phyloP scores from a whole-genome alignment of 306 rosid species.

The Prinsepia uniflora region DNA sequence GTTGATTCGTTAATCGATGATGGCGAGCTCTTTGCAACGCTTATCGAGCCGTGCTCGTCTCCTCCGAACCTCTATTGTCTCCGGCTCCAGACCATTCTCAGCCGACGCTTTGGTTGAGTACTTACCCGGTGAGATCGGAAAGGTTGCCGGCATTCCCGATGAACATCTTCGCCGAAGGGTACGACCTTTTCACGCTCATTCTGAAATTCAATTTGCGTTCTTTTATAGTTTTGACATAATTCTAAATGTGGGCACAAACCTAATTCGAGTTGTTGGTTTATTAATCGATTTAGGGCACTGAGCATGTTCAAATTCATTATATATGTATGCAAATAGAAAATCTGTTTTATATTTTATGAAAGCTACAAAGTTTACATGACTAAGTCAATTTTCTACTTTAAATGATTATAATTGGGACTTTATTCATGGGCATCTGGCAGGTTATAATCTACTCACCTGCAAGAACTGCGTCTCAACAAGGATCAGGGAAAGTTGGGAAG shows the following conservation, averaged over 20 bases:
- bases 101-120: conserved; percentile 59
- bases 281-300: conserved; percentile 11
- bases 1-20: conserved; percentile 28
- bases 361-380: neutral
- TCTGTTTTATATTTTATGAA: neutral
- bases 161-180: conserved; percentile 86
- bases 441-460: conserved; percentile 96
- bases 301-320: neutral
- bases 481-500: conserved; percentile 90
- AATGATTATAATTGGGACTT: neutral
- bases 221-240: neutral
- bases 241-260: neutral
- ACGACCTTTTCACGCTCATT: neutral
- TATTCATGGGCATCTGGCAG: conserved; percentile 30
- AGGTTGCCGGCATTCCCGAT: conserved; percentile 85
- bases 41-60: conserved; percentile 43
- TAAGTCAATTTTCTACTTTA: no score
- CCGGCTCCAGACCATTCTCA: conserved; percentile 48
- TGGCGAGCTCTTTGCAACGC: conserved; percentile 69
- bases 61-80: conserved; percentile 42
- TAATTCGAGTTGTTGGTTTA: conserved; percentile 1
- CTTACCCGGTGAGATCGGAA: conserved; percentile 85
- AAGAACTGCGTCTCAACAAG: conserved; percentile 95
- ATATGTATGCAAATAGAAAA: neutral
- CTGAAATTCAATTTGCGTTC: neutral